A percentile compares a stretch with the other conserved stretches of the same genome.
Conservation (phyloP, 2,329 filamentous ascomycete species). For the Alternaria triticina region DNA sequence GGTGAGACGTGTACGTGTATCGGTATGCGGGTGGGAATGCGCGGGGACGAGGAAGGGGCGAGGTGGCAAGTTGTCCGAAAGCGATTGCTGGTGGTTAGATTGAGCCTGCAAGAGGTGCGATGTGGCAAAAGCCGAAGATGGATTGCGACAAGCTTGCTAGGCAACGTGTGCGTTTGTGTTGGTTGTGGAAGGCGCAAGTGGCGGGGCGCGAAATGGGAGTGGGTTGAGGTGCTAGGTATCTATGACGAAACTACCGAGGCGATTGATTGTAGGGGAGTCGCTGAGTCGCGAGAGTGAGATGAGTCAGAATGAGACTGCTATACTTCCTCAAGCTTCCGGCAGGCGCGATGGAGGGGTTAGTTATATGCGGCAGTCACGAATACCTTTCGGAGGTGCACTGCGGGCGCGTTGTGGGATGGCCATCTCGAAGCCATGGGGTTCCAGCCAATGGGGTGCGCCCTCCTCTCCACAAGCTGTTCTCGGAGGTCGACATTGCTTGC, state of each 20-base stretch:
- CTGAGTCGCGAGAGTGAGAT: slow-evolving; percentile 9
- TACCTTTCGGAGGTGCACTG: slow-evolving; percentile 13
- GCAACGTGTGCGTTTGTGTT: neutral
- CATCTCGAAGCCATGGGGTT: slow-evolving; percentile 19
- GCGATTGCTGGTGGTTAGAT: slow-evolving; percentile 1
- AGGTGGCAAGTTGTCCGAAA: slow-evolving; percentile 19
- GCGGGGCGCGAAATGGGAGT: slow-evolving; percentile 18
- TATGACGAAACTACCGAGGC: slow-evolving; percentile 43
- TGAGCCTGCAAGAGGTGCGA: neutral
- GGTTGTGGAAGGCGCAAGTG: slow-evolving; percentile 8
- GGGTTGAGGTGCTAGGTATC: slow-evolving; percentile 25
- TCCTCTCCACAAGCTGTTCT: slow-evolving; percentile 33
- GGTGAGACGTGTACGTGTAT: neutral
- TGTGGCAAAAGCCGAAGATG: neutral
- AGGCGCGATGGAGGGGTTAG: slow-evolving; percentile 12
- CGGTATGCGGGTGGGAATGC: neutral
- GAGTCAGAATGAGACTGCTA: slow-evolving; percentile 22
- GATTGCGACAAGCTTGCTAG: slow-evolving; percentile 1
- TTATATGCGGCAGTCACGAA: slow-evolving; percentile 13
- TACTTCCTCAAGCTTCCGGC: slow-evolving; percentile 13
- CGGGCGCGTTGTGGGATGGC: slow-evolving; percentile 29
- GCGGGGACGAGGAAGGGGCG: slow-evolving; percentile 6
- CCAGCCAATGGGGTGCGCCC: slow-evolving; percentile 34
- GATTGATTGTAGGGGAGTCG: slow-evolving; percentile 25
- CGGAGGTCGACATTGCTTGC: slow-evolving; percentile 28